These are phyloP conservation scores for Sequoia sempervirens DNA, from an alignment of 75 land plant genomes.

Conservation along the genomic window DNA sequence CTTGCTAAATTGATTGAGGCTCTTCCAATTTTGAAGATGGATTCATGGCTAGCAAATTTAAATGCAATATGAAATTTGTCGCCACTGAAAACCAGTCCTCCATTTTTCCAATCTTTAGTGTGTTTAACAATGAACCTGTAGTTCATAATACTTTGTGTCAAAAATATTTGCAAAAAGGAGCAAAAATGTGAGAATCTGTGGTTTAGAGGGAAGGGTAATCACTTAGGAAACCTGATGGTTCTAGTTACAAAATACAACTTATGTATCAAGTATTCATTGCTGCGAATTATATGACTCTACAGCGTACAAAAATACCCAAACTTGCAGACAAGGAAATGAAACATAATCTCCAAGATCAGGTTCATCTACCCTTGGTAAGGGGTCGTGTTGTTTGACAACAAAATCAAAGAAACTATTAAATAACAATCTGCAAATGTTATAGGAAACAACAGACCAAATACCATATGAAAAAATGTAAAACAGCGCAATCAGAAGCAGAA, in stretches of 20 bases:
- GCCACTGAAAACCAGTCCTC: too few relatives aligned
- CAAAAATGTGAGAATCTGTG: not conserved
- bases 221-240: too few relatives aligned
- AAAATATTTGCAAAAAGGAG: too few relatives aligned
- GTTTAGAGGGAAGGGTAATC: not conserved
- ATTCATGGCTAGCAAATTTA: too few relatives aligned
- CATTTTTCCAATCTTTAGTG: too few relatives aligned
- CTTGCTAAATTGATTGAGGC: too few relatives aligned
- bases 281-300: not conserved
- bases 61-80: too few relatives aligned
- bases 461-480: not conserved
- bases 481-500: not conserved
- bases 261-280: not conserved
- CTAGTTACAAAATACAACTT: not conserved
- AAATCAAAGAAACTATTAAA: not conserved
- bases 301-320: not conserved
- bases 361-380: not conserved
- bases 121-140: too few relatives aligned
- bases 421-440: not conserved
- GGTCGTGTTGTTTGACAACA: not conserved
- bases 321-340: not conserved
- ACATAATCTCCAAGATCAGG: not conserved
- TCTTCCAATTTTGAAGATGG: too few relatives aligned
- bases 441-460: not conserved
- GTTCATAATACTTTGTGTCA: not conserved